Base-by-base conservation (phyloP, 805 yeast species). In the Torulaspora gathmanii region DNA sequence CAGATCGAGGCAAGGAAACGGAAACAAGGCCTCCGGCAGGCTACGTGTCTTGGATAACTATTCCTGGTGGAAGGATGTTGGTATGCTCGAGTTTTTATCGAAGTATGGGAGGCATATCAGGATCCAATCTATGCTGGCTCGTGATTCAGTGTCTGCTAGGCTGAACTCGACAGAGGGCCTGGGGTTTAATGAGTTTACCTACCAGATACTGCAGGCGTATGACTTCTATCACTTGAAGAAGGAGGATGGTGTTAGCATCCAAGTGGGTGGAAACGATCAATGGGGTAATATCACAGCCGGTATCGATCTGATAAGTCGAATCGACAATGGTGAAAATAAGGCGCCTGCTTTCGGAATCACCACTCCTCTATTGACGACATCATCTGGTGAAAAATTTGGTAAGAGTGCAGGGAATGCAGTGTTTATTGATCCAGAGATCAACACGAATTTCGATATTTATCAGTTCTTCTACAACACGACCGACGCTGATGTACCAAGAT, bases 201-300 rank as follows among this genome's bases (percentile, higher is more conserved):
- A 93, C 64, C 99, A 93, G 60, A 70, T 91, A 15, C 68, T 93
- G 45, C 99, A 93, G 65, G 98, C 96, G 0, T 93, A 79, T 63
- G 99, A 93, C 61, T 93, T 88, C 60, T 88, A 83, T 74, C 88
- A 90, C 60, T 68, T 93, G 46, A 80, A 79, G 69, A 74, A 73
- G 30, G 62, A 75, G 12, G 66, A 77, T 29, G 65, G 70, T 3
- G 90, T 90, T 34, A 71, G 73, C 34, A 66, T 89, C 11, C 98
- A 93, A 68, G 81, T 86, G 28, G 99, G 99, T 19, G 99, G 99
- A 5, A 89, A 86, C 60, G 99, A 93, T 63, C 99, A 93, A 66
- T 93, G 96, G 89, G 99, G 99, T 1, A 93, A 93, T 58, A 93
- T 93, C 47, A 87, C 95, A 1, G 97, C 98, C 0, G 99, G 99